A percentile compares a stretch with the other conserved stretches of the same genome.
phyloP scores from a whole-genome alignment of 148 eudicot genomes.

The Cornus florida region DNA sequence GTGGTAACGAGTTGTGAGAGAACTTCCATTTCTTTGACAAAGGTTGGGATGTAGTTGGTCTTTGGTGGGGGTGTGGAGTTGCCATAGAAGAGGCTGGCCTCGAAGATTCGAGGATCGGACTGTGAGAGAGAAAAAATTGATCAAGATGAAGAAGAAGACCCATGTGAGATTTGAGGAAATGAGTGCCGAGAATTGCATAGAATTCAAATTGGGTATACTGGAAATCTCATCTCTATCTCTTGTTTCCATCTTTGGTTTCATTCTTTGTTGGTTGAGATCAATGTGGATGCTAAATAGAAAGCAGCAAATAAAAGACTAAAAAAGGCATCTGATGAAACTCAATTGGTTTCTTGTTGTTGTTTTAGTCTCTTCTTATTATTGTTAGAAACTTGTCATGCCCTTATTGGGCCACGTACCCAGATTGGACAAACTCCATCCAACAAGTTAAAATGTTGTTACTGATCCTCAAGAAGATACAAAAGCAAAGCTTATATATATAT shows the following conservation, averaged over 20 bases:
- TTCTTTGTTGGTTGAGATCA: neutral
- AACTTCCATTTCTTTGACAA: slow-evolving; percentile 12
- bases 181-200: slow-evolving; percentile 12
- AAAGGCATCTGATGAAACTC: neutral
- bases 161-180: neutral
- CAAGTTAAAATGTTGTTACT: too few relatives aligned
- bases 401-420: too few relatives aligned
- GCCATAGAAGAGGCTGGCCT: slow-evolving; percentile 30
- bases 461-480: too few relatives aligned
- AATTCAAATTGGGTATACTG: neutral
- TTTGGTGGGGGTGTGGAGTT: slow-evolving; percentile 8
- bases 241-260: neutral
- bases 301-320: neutral
- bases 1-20: neutral
- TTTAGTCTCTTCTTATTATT: too few relatives aligned
- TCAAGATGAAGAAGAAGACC: slow-evolving; percentile 4
- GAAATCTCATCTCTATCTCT: neutral
- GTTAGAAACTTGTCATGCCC: too few relatives aligned
- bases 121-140: slow-evolving; percentile 9
- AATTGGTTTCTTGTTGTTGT: neutral
- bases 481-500: too few relatives aligned
- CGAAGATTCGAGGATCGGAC: slow-evolving; percentile 35
- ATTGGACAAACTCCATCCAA: too few relatives aligned
- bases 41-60: neutral
- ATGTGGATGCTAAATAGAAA: neutral